A percentile compares a stretch with the other conserved stretches of the same genome.
Conservation (phyloP, 805 yeast species). For the Jamesozyma piceae region DNA sequence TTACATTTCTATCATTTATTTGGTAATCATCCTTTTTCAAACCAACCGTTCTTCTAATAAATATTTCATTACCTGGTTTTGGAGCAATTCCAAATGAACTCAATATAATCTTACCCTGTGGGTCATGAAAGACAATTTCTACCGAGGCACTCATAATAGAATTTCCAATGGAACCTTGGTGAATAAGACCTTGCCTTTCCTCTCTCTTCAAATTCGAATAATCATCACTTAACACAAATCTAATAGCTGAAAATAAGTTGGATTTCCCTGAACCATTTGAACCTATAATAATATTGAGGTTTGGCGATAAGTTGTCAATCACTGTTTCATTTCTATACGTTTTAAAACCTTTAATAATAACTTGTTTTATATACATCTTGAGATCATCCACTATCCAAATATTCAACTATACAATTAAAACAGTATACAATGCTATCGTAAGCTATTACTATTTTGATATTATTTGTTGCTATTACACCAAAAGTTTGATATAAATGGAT, state of each 20-base stretch:
- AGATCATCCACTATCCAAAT: too few relatives aligned
- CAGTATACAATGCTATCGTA: too few relatives aligned
- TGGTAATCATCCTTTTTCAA: conserved; percentile 86
- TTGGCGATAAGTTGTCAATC: conserved; percentile 68
- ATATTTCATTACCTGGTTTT: conserved; percentile 46
- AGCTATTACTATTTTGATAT: too few relatives aligned
- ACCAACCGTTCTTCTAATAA: conserved; percentile 84
- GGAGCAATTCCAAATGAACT: conserved; percentile 31
- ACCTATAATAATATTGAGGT: conserved; percentile 81
- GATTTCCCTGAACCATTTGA: conserved; percentile 96
- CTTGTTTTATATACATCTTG: conserved; percentile 38
- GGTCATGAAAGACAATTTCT: conserved; percentile 77
- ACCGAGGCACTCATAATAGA: conserved; percentile 89
- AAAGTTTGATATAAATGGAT: too few relatives aligned
- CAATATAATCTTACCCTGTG: conserved; percentile 64
- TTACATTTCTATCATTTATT: conserved; percentile 67
- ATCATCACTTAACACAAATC: conserved; percentile 87
- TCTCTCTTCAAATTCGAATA: conserved; percentile 76
- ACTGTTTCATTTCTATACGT: conserved; percentile 80
- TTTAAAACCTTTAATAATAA: conserved; percentile 84
- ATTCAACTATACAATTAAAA: too few relatives aligned
- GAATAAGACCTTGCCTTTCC: conserved; percentile 78
- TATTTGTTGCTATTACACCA: too few relatives aligned
- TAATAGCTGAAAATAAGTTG: conserved; percentile 87
- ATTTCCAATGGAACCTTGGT: conserved; percentile 75